Percentiles rank a stretch among this genome's conserved stretches.
These are phyloP conservation scores for Huntiella decipiens DNA, from an alignment of 2,329 filamentous ascomycete genomes.

Conservation along the genomic window DNA sequence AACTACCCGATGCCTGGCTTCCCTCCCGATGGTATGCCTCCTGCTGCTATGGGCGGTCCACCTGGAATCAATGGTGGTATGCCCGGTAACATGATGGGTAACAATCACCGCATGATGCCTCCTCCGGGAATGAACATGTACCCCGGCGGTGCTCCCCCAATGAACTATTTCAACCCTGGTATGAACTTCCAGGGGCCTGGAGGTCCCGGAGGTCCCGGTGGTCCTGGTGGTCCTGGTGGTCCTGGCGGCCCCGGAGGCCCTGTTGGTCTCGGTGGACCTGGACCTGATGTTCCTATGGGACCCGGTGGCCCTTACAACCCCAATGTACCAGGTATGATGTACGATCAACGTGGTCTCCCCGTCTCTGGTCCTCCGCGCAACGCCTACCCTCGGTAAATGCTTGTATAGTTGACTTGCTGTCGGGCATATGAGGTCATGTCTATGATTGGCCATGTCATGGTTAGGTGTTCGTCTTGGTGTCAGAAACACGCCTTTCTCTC, in stretches of 20 bases:
- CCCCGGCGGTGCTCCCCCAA: not conserved
- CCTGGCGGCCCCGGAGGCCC: conserved; percentile 21
- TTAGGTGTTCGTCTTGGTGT: not conserved
- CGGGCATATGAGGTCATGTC: too few relatives aligned
- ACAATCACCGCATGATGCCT: not conserved
- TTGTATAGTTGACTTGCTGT: not conserved
- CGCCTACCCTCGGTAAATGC: conserved; percentile 19
- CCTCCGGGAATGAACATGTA: conserved; percentile 17
- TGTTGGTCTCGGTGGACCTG: conserved; percentile 13
- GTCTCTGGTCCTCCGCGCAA: conserved; percentile 19
- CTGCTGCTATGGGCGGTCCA: conserved; percentile 26
- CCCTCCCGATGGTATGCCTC: conserved; percentile 11
- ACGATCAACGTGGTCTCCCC: conserved; percentile 36
- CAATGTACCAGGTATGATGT: conserved; percentile 28
- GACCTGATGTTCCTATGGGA: not conserved
- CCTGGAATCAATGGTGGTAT: conserved; percentile 35
- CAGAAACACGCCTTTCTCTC: not conserved
- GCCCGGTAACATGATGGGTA: not conserved
- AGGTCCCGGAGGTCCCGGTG: conserved; percentile 22
- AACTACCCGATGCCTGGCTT: conserved; percentile 33
- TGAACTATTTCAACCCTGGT: not conserved
- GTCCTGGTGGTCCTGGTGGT: not conserved
- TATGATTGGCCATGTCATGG: not conserved
- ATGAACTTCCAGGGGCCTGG: conserved; percentile 31
- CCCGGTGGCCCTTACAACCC: conserved; percentile 14